These are phyloP conservation scores for Forsythia suspensa DNA, from an alignment of 257 asterid species.

Conservation along the genomic window DNA sequence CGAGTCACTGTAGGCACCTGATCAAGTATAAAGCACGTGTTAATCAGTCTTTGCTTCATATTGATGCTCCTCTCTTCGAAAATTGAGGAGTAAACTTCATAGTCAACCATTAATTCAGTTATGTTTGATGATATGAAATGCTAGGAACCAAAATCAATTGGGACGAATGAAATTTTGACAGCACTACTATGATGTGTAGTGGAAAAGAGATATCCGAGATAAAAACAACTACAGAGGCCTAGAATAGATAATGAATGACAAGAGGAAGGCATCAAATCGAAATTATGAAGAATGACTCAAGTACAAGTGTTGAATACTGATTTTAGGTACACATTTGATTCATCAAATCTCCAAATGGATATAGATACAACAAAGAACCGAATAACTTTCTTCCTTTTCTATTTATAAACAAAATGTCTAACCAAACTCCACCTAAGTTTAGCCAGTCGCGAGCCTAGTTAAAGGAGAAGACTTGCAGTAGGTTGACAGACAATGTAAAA, in stretches of 20 bases:
- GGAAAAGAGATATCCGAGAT: background rate
- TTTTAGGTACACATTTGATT: too few species aligned
- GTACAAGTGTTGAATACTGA: too few species aligned
- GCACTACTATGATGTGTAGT: background rate
- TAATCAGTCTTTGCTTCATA: constrained; percentile 9
- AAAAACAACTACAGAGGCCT: background rate
- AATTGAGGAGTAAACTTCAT: background rate
- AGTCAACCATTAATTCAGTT: background rate
- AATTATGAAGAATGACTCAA: background rate
- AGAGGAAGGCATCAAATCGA: background rate
- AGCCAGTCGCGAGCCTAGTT: background rate
- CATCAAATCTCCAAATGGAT: too few species aligned
- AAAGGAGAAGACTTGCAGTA: background rate
- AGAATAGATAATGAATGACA: too few species aligned
- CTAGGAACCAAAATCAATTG: background rate
- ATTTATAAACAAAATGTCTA: background rate
- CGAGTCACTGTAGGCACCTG: constrained; percentile 98
- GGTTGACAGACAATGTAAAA: background rate
- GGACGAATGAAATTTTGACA: background rate
- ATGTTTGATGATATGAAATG: background rate
- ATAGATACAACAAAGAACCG: background rate
- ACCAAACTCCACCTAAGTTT: background rate
- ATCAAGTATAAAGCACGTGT: constrained; percentile 23
- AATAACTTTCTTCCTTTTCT: background rate
- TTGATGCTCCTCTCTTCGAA: constrained; percentile 4